Evolutionary conservation across 768 basidiomycete species (phyloP), one percentile per base, ranked within the genome.

Genomic region (Amanita molliuscula): DNA sequence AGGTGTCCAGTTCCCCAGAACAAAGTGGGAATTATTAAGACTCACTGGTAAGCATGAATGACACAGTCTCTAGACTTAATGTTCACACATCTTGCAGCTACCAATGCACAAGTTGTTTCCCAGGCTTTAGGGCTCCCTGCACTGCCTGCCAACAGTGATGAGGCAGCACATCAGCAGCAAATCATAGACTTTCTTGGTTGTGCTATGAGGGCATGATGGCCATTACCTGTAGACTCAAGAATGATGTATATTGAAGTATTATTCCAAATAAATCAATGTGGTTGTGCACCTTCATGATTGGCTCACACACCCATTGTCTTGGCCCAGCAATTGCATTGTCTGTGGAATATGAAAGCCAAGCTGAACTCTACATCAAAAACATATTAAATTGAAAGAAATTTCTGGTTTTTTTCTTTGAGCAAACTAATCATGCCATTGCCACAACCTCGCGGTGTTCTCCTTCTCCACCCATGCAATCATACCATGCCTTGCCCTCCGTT

Each of bases 401-500:
- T n/a, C n/a, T n/a, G n/a, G n/a, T n/a, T n/a, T n/a, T n/a, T 34
- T 5, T 9, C 11, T 11, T 40, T 33, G 18, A 33, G 16, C 7
- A 43, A 34, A 9, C 9, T 11, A 46, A 11, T 31, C 33, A 44
- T 33, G 21, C 35, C 18, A 15, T n/a, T 18, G 25, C 33, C 16
- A 23, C 6, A 25, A 43, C 31, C 28, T 35, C 42, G 6, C 50
- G 40, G 49, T 42, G 65, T 53, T 74, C 66, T 5, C 85, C 86
- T 60, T 90, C 84, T 0, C 89, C 88, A 13, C 89, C 89, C 71
- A 83, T 78, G 13, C 77, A 69, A 42, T 90, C 86, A 65, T 94
- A 96, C 85, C 90, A 97, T 44, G 79, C 71, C 58, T 76, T 87
- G 15, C 94, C 94, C 33, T 82, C 77, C 1, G 80, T 86, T 0